Evolutionary conservation across 2,329 filamentous ascomycete species (phyloP), one percentile per base, ranked within the genome.

Genomic region (Verticillium zaregamsianum): DNA sequence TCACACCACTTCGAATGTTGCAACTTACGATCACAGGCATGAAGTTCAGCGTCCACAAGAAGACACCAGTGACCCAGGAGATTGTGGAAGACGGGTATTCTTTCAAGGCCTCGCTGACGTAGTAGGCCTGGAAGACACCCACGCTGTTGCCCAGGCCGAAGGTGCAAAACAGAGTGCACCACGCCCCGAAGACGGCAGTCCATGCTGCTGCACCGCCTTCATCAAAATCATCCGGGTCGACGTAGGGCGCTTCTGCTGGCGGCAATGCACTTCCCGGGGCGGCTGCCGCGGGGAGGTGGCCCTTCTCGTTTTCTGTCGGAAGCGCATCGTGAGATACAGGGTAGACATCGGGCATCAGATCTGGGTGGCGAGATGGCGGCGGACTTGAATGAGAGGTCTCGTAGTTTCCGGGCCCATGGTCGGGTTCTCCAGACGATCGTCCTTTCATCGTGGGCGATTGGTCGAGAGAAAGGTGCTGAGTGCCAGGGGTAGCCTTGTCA

Each of bases 101-200:
- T 14, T 65, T 72, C 31, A 89, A 72, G 32, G 81, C 79, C 14
- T 79, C 75, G 7, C 68, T 68, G 61, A 84, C 73, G 64, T 88
- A 89, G 70, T 87, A 86, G 52, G 79, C 76, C 70, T 87, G 82
- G 67, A 88, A 88, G 7, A 86, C 77, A 3, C 85, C 85, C 8
- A 80, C 70, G 62, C 66, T 79, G 68, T 80, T 80, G 61, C 80
- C 64, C 32, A 79, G 65, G 1, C 78, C 79, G 66, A 80, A 80
- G 2, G 76, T 80, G 66, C 76, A 79, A 59, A 80, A 79, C 54
- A 79, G 64, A 2, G 73, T 71, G 63, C 74, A 78, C 71, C 75
- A 81, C 3, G 76, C 78, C 35, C 79, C 79, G 25, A 78, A 70
- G 4, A 89, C 84, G 2, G 82, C 80, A 9, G 85, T 74, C 83